Percentiles rank a stretch among this genome's conserved stretches.
phyloP scores from a whole-genome alignment of 805 yeast genomes.

The Starmerella etchellsii region DNA sequence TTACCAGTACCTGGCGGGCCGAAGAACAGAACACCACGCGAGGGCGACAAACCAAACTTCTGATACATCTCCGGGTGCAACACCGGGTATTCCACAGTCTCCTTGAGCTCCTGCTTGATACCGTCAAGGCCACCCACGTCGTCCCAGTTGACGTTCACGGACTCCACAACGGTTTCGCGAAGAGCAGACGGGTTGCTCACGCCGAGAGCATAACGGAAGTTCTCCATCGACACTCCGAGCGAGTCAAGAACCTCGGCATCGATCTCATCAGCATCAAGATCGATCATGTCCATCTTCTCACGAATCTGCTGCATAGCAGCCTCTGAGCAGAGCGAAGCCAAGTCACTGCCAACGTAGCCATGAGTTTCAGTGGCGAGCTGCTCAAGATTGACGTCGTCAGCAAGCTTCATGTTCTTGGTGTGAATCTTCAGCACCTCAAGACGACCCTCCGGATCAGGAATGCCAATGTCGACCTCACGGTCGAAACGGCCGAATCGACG shows the following conservation, averaged over 20 bases:
- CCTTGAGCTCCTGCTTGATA: conserved; percentile 92
- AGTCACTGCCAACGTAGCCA: conserved; percentile 98
- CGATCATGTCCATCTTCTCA: conserved; percentile 97
- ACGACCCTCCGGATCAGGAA: conserved; percentile 97
- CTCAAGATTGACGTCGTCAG: conserved; percentile 89
- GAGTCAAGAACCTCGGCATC: conserved; percentile 95
- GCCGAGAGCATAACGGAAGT: conserved; percentile 94
- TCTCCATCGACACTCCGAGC: conserved; percentile 96
- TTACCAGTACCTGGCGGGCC: conserved; percentile 99
- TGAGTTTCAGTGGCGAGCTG: conserved; percentile 94
- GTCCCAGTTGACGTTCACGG: conserved; percentile 98
- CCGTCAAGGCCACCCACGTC: conserved; percentile 97
- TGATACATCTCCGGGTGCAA: conserved; percentile 97
- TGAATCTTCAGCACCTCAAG: conserved; percentile 92
- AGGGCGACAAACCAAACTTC: conserved; percentile 94
- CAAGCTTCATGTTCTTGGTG: conserved; percentile 96
- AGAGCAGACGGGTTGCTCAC: conserved; percentile 97
- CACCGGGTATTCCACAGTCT: conserved; percentile 98
- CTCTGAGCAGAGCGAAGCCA: conserved; percentile 97
- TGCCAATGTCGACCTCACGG: conserved; percentile 77
- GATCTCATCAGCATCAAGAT: conserved; percentile 88
- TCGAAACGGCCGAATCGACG: conserved; percentile 80
- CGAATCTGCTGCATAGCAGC: conserved; percentile 99
- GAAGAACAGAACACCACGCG: conserved; percentile 95
- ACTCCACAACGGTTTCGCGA: conserved; percentile 98